Base-by-base conservation (phyloP, 768 basidiomycete genomes). In the Leccinum obscurum region DNA sequence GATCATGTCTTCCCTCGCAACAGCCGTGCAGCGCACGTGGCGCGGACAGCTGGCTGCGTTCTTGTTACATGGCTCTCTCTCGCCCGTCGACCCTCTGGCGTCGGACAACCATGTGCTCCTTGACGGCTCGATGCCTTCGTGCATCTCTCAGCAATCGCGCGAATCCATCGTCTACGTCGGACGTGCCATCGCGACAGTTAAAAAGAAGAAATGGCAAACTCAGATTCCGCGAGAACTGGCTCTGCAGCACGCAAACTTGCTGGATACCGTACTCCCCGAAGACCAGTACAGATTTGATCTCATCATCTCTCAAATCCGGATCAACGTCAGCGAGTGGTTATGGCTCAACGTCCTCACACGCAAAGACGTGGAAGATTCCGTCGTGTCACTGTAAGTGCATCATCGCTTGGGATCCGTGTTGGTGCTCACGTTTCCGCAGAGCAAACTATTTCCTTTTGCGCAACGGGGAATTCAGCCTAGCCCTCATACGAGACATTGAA, bases 151-250 rank as follows among this genome's bases (percentile, higher is more conserved):
- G 3, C 85, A 88, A 58, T 84, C 92, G 3, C 82, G 83, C 61
- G 90, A 92, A 54, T 94, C 92, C 4, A 93, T 97, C 61, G 75
- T 84, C 2, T 95, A 96, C 71, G 84, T 95, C 50, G 94, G 94
- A 0, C 85, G 92, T 22, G 93, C 94, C 14, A 85, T 95, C 41
- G 88, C 88, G 3, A 94, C 90, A 1, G 85, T 95, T 44, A 90
- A 89, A 70, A 80, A 84, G 51, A 91, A 89, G 13, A 87, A 85
- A 70, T 89, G 89, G 86, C 85, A 89, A 68, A 86, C 82, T 64
- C 88, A 91, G 66, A 81, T 93, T 35, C 93, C 93, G 1, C 80
- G 84, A 54, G 78, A 79, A 58, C 74, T 92, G 54, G 83, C 88
- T 9, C 71, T 82, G 20, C 83, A 85, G 22, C 88, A 94, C 67